phyloP scores from a whole-genome alignment of 805 yeast species.

The Kodamaea fukazawae region DNA sequence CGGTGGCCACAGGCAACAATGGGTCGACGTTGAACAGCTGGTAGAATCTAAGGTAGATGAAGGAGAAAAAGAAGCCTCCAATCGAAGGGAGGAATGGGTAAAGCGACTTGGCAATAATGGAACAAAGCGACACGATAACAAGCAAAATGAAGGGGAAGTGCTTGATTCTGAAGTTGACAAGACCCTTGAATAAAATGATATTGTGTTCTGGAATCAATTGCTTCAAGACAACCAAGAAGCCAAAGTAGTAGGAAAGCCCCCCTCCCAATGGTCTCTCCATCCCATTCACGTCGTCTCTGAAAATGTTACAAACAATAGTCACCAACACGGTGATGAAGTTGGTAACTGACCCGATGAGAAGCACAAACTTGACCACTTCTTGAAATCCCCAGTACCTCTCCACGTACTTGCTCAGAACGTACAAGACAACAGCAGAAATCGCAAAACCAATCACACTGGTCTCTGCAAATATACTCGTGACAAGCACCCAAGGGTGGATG shows the following conservation, averaged over 20 bases:
- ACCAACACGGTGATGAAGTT: slow-evolving; percentile 50
- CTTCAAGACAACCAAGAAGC: slow-evolving; percentile 55
- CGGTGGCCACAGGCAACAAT: slow-evolving; percentile 46
- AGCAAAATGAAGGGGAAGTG: slow-evolving; percentile 54
- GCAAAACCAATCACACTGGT: slow-evolving; percentile 45
- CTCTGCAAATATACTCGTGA: slow-evolving; percentile 65
- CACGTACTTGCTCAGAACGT: slow-evolving; percentile 43
- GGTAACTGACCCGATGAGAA: slow-evolving; percentile 54
- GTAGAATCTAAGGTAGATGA: slow-evolving; percentile 76
- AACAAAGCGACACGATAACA: slow-evolving; percentile 33
- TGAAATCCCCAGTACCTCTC: slow-evolving; percentile 51
- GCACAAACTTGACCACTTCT: slow-evolving; percentile 50
- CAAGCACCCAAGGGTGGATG: slow-evolving; percentile 61
- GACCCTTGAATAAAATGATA: slow-evolving; percentile 45
- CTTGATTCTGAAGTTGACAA: slow-evolving; percentile 52
- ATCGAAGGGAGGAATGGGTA: slow-evolving; percentile 57
- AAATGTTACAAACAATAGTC: slow-evolving; percentile 36
- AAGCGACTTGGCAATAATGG: slow-evolving; percentile 30
- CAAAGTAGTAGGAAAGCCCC: slow-evolving; percentile 50
- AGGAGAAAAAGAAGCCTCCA: slow-evolving; percentile 62
- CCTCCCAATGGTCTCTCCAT: slow-evolving; percentile 50
- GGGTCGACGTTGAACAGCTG: slow-evolving; percentile 58
- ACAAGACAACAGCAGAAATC: slow-evolving; percentile 36
- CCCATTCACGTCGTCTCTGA: slow-evolving; percentile 31
- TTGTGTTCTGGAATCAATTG: slow-evolving; percentile 59